These are phyloP conservation scores for Acarospora socialis DNA, from an alignment of 2,329 filamentous ascomycete genomes.

Conservation along the genomic window DNA sequence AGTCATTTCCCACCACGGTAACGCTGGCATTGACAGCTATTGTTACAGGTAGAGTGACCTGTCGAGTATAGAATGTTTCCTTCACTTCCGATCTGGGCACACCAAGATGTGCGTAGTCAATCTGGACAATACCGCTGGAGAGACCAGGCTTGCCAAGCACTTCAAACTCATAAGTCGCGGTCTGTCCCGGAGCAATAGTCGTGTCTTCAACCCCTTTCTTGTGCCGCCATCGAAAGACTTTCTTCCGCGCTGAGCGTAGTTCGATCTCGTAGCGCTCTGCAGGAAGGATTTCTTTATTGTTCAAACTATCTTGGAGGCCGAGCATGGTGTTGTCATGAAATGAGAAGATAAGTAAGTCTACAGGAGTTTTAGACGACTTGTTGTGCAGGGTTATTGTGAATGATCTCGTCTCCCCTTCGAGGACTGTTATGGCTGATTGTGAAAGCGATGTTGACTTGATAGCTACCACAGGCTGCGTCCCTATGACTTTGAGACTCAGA, in stretches of 20 bases:
- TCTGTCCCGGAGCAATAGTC: constrained; percentile 52
- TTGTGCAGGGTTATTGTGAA: constrained; percentile 77
- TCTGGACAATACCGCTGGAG: constrained; percentile 62
- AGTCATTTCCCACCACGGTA: constrained; percentile 65
- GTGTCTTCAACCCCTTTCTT: constrained; percentile 32
- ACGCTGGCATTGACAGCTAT: constrained; percentile 88
- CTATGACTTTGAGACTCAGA: constrained; percentile 59
- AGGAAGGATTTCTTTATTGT: constrained; percentile 60
- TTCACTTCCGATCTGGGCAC: constrained; percentile 51
- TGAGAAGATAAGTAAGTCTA: constrained; percentile 74
- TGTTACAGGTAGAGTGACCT: constrained; percentile 64
- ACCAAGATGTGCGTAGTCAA: constrained; percentile 77
- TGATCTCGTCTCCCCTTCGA: constrained; percentile 70
- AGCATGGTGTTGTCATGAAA: constrained; percentile 79
- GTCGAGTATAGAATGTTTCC: constrained; percentile 68
- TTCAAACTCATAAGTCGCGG: constrained; percentile 64
- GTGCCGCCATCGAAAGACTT: constrained; percentile 47
- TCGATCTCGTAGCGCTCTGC: constrained; percentile 79
- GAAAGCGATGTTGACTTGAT: constrained; percentile 64
- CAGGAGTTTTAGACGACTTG: constrained; percentile 51
- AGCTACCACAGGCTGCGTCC: constrained; percentile 60
- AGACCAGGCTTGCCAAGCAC: constrained; percentile 76
- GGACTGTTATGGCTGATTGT: constrained; percentile 77
- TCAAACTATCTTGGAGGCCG: constrained; percentile 59
- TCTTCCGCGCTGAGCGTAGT: constrained; percentile 59